Conservation (phyloP, 805 yeast genomes). For the Saccharomycopsis sp. region DNA sequence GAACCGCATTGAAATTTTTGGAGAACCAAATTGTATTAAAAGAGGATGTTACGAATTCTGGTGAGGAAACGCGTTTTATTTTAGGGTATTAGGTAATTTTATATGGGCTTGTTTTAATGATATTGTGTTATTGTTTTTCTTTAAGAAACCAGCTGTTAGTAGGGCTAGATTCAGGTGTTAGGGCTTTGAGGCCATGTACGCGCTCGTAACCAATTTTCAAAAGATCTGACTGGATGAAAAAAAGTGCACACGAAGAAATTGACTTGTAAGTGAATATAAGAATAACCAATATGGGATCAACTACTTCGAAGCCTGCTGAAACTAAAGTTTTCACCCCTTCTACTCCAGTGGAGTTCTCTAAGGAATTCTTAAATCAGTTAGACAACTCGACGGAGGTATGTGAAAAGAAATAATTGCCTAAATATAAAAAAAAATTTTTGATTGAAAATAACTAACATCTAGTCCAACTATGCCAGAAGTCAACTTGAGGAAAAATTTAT, state of each 20-base stretch:
- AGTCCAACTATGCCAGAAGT: constrained; percentile 61
- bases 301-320: constrained; percentile 52
- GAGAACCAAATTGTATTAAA: constrained; percentile 13
- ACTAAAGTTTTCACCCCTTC: constrained; percentile 60
- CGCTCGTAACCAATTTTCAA: no score
- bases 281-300: constrained; percentile 66
- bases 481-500: constrained; percentile 62
- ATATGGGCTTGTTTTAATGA: no score
- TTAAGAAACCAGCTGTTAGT: no score
- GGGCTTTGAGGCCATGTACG: no score
- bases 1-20: constrained; percentile 16
- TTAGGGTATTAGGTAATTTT: neutral
- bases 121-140: no score
- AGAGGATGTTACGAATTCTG: constrained; percentile 10
- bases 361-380: constrained; percentile 55
- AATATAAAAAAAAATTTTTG: no score
- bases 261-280: no score
- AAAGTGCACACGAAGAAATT: no score
- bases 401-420: constrained; percentile 18
- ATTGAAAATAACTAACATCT: no score
- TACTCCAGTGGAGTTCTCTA: constrained; percentile 62
- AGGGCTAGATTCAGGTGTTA: no score
- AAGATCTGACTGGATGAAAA: no score
- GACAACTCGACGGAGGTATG: constrained; percentile 51
- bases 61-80: neutral